Evolutionary conservation across 371 early-diverging fungal species (phyloP), one percentile per base, ranked within the genome.

Genomic region (Apophysomyces sp.): DNA sequence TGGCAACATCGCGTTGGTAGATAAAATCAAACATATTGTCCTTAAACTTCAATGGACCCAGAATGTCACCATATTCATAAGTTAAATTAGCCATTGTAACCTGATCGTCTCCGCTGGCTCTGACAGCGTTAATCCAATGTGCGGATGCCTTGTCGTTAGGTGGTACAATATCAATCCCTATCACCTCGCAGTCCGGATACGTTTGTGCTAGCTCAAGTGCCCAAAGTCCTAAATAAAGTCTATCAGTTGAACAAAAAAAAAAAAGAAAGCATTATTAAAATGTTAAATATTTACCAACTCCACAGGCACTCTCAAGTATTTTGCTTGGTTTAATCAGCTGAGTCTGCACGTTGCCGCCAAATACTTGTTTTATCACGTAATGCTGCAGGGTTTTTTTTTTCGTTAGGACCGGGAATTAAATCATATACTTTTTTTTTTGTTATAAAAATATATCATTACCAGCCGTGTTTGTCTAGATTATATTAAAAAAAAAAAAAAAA

Each of bases 11-110:
- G 7, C 88, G 79, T 65, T 86, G 86, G 63, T 77, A 80, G 11
- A 86, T 77, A 56, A 80, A 73, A 60, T 87, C 85, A 40, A 87
- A 72, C 6, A 69, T 65, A 61, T 80, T 76, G 52, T 82, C 81
- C 1, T 70, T 65, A 40, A 77, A 74, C 2, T 57, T 59, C 26
- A 72, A 52, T 27, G 60, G 58, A 4, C 39, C 36, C 0, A 62
- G 58, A 11, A 68, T 30, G 36, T 72, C 72, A 3, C 64, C 75
- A 13, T 65, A 58, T 28, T 67, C 60, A n/a, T 71, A 71, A 2
- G 55, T 65, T 18, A 71, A 40, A 28, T 74, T 68, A 4, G 65
- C 16, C 16, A 21, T 6, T 2, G 49, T 21, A 9, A 18, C 21
- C 11, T 21, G 21, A 9, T 18, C 21, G 21, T 6, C 21, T 21